Evolutionary conservation across 176 grass and related monocot species (phyloP), one percentile per base, ranked within the genome.

Genomic region (Zea luxurians): DNA sequence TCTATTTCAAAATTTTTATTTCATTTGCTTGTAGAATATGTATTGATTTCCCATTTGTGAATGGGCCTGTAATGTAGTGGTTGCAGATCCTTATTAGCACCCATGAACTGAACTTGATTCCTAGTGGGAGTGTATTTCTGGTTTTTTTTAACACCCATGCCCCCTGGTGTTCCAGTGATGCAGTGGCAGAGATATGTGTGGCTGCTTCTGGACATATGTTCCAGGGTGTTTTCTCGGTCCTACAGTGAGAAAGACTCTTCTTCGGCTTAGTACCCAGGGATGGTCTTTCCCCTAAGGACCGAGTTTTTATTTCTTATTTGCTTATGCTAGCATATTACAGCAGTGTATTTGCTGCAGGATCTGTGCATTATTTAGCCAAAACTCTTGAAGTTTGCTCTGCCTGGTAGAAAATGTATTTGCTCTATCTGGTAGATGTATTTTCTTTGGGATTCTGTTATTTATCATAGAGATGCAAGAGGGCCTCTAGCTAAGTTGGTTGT

Each of bases 271-370:
- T 59, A 59, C 55, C n/a, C 55, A 59, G 55, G 55, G 18, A 10
- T 59, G 55, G n/a, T 59, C 55, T 59, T 59, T 21, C 8, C 55
- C 55, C 55, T 59, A 59, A 59, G n/a, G 55, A 3, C 55, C 0
- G n/a, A 59, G 18, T 21, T 59, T 54, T 59, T 10, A 59, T 59
- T 21, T 59, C 55, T 1, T 58, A 58, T 59, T 20, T 58, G 8
- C 21, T 61, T 81, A 66, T 76, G 34, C 82, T 73, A 75, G 63
- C 27, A 4, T 61, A 71, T 80, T 49, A 18, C 27, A 77, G 13
- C 13, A 21, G 27, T 63, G 27, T 46, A n/a, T 46, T 79, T 64
- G 8, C 60, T 74, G 37, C 41, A 85, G 60, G 18, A 37, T 69
- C 54, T 61, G 17, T 67, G 60, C 74, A 43, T 74, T 42, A 6